Evolutionary conservation across 176 grass and related monocot species (phyloP).

Genomic region (Puccinellia tenuiflora): DNA sequence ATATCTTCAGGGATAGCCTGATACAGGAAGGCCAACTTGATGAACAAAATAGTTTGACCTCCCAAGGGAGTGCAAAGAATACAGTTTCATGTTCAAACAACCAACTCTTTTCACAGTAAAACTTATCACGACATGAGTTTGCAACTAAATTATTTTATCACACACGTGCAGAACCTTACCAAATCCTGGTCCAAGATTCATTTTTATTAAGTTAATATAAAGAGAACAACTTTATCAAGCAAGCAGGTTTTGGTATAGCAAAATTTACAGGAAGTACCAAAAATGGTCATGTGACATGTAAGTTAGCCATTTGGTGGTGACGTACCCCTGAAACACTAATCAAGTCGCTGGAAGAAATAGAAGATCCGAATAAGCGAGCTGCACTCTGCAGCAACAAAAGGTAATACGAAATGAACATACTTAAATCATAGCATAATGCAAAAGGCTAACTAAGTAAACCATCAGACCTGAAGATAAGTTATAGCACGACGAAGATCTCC

Average conservation of each 20-base stretch:
- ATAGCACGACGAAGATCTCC: constrained; percentile 98
- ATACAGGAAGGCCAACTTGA: constrained; percentile 22
- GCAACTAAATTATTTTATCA: neutral
- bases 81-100: constrained; percentile 3
- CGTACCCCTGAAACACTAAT: constrained; percentile 98
- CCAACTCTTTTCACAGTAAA: constrained; percentile 10
- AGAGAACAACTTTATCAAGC: neutral
- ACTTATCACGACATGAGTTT: neutral
- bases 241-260: neutral
- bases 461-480: constrained; percentile 88
- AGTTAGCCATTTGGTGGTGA: constrained; percentile 8
- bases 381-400: constrained; percentile 67
- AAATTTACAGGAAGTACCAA: constrained; percentile 24
- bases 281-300: neutral
- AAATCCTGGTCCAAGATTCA: neutral
- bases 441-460: neutral
- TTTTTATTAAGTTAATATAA: neutral
- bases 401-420: constrained; percentile 3
- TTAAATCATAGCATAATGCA: neutral
- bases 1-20: constrained; percentile 83
- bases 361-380: constrained; percentile 88
- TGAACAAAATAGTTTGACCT: constrained; percentile 4
- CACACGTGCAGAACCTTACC: neutral
- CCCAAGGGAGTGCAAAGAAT: neutral
- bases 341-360: constrained; percentile 76